Conservation (phyloP, 306 rosid genomes). For the Crataegus laevigata region DNA sequence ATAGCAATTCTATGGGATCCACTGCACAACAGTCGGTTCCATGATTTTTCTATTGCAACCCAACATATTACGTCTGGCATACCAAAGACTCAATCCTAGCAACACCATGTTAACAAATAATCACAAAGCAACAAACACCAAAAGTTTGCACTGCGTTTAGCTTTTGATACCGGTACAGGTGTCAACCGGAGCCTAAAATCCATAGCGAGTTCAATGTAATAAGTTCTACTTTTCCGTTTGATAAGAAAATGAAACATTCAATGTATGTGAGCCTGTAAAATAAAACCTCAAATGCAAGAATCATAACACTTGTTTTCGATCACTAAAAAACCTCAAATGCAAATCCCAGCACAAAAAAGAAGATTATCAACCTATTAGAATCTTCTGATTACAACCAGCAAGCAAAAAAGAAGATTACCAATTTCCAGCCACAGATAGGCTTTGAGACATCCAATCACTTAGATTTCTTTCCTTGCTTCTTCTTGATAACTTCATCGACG, state of each 20-base stretch:
- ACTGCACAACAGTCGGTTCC: no score
- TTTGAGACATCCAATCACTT: constrained; percentile 27
- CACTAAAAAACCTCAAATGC: neutral
- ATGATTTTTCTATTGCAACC: no score
- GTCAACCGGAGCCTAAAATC: neutral
- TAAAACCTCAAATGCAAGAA: neutral
- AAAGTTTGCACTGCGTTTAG: neutral
- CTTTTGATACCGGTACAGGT: neutral
- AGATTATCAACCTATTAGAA: neutral
- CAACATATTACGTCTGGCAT: no score
- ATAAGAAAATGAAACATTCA: neutral
- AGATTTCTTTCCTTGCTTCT: constrained; percentile 86
- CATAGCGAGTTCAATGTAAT: neutral
- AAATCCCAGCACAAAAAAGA: neutral
- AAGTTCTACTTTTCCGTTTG: neutral
- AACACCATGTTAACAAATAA: neutral
- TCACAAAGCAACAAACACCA: neutral
- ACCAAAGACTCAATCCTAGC: neutral
- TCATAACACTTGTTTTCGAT: neutral
- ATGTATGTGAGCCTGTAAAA: neutral
- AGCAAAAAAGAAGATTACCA: neutral
- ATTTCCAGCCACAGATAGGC: neutral
- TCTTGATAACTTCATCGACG: constrained; percentile 65
- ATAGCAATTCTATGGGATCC: no score
- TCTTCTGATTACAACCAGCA: neutral